Evolutionary conservation across 257 asterid genomes (phyloP).

Genomic region (Solanum corneliomulleri): DNA sequence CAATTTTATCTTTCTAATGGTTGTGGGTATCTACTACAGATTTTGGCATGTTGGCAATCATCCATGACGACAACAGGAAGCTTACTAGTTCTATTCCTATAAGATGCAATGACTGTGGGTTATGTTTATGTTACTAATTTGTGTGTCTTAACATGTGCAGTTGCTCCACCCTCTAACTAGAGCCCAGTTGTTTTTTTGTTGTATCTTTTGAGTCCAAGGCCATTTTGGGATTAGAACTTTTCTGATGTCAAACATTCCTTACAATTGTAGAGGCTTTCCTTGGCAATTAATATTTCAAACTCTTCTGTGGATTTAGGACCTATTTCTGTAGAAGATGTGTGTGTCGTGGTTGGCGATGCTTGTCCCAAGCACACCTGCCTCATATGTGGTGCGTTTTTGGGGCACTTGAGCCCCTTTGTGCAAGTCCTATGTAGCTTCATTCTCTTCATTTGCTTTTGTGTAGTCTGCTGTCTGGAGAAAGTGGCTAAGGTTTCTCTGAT

Average conservation of each 20-base stretch:
- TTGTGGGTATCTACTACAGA: conserved; percentile 23
- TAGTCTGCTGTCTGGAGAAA: background rate
- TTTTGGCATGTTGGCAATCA: conserved; percentile 14
- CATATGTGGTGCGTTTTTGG: conserved; percentile 2
- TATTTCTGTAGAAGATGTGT: background rate
- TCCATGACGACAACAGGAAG: conserved; percentile 20
- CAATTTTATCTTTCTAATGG: conserved; percentile 10
- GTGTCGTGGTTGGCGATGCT: background rate
- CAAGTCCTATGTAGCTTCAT: background rate
- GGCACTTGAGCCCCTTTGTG: background rate
- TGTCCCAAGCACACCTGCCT: background rate
- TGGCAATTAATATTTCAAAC: background rate
- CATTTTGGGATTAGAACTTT: conserved; percentile 3
- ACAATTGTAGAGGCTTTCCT: background rate
- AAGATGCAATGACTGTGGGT: background rate
- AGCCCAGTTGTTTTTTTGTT: conserved; percentile 12
- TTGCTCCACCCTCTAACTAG: conserved; percentile 9
- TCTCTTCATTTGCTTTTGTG: background rate
- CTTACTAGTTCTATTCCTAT: background rate
- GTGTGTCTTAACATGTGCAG: conserved; percentile 20
- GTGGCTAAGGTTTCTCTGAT: conserved; percentile 9
- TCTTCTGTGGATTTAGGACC: background rate
- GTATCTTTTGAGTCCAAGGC: background rate
- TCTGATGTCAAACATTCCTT: background rate
- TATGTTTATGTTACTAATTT: conserved; percentile 12